These are phyloP conservation scores for Closterium sp. DNA, from an alignment of 139 green algal genomes.

Conservation along the genomic window DNA sequence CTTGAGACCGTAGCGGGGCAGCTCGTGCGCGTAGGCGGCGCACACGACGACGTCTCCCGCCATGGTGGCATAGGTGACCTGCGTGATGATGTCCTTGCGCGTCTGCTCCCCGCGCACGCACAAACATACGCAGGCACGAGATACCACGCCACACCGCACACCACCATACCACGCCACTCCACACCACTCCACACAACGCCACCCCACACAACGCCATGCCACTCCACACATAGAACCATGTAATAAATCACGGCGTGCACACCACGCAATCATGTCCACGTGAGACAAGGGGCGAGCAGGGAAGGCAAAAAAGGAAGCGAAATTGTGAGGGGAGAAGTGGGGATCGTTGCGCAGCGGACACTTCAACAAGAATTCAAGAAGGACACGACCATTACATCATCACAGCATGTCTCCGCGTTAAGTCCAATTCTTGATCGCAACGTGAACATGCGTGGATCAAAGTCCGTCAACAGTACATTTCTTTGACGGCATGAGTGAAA, in stretches of 20 bases:
- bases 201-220: no score
- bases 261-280: not conserved
- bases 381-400: not conserved
- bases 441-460: no score
- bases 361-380: no score
- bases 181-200: not conserved
- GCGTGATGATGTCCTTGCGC: slow-evolving; percentile 80
- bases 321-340: not conserved
- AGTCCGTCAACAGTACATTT: no score
- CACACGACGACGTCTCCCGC: slow-evolving; percentile 86
- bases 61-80: slow-evolving; percentile 90
- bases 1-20: slow-evolving; percentile 89
- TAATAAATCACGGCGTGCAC: no score
- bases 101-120: slow-evolving; percentile 30
- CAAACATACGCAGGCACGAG: not conserved
- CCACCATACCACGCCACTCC: not conserved
- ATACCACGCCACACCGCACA: not conserved
- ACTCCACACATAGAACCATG: no score
- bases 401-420: not conserved
- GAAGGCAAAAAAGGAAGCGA: not conserved
- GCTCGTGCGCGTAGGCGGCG: slow-evolving; percentile 89
- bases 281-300: not conserved
- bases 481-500: no score
- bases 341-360: not conserved
- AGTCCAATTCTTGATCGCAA: no score